Evolutionary conservation across 345 rosid genomes (phyloP).

Genomic region (Gossypium australe): DNA sequence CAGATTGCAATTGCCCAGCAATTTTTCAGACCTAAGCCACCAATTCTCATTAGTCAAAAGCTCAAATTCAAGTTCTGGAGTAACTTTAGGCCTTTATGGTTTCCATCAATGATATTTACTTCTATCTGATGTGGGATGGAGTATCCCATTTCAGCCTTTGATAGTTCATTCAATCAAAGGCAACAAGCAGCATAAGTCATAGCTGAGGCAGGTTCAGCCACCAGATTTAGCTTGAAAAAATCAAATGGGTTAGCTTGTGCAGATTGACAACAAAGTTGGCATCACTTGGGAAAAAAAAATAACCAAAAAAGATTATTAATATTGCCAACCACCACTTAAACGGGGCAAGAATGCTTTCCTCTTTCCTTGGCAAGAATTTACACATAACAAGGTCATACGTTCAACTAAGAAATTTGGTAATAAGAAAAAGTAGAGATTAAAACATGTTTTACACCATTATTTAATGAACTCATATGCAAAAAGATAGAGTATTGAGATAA

Average conservation of each 20-base stretch:
- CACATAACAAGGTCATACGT: background rate
- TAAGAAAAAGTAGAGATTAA: background rate
- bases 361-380: background rate
- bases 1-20: background rate
- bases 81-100: background rate
- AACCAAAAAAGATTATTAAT: background rate
- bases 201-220: background rate
- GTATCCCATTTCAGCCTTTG: background rate
- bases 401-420: background rate
- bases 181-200: background rate
- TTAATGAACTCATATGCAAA: background rate
- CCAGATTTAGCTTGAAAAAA: background rate
- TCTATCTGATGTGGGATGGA: background rate
- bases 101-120: background rate
- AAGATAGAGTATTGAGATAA: background rate
- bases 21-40: background rate
- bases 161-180: background rate
- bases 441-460: background rate
- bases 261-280: background rate
- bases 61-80: background rate
- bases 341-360: background rate
- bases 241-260: background rate
- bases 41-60: background rate
- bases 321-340: background rate
- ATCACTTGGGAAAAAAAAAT: background rate